A percentile compares a stretch with the other conserved stretches of the same genome.
Conservation (phyloP, 495 filamentous ascomycete species). For the Podospora bellae-mahoneyi region DNA sequence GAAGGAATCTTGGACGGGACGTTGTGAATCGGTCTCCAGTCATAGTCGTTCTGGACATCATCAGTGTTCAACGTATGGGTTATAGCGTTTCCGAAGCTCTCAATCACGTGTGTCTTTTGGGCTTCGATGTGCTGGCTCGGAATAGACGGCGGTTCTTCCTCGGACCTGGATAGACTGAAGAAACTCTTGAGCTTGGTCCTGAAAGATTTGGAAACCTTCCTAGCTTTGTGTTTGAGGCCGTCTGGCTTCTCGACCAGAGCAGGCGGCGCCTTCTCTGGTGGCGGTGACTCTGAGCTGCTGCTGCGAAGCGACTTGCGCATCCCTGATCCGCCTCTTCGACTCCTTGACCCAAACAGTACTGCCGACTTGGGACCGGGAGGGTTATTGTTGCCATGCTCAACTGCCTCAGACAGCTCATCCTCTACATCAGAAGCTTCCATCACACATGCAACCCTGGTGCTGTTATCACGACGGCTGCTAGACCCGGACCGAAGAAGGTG, state of each 20-base stretch:
- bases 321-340: constrained; percentile 44
- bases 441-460: constrained; percentile 21
- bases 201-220: constrained; percentile 58
- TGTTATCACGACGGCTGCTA: constrained; percentile 40
- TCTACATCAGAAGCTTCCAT: constrained; percentile 1
- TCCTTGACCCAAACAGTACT: constrained; percentile 45
- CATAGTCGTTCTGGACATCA: constrained; percentile 12
- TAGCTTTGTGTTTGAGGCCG: constrained; percentile 50
- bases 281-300: constrained; percentile 30
- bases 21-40: constrained; percentile 38
- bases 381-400: constrained; percentile 8
- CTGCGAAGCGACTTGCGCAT: constrained; percentile 60
- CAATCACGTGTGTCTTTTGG: constrained; percentile 43
- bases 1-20: constrained; percentile 43
- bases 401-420: constrained; percentile 8
- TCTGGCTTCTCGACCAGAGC: constrained; percentile 26
- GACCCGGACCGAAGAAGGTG: constrained; percentile 23
- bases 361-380: constrained; percentile 43
- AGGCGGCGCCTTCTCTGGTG: constrained; percentile 24
- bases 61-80: constrained; percentile 6
- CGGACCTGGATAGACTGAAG: constrained; percentile 48
- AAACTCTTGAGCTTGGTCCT: constrained; percentile 60
- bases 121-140: constrained; percentile 53
- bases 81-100: constrained; percentile 23
- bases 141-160: constrained; percentile 37